Base-by-base conservation (phyloP, 768 basidiomycete species). In the Agaricus sinodeliciosus region DNA sequence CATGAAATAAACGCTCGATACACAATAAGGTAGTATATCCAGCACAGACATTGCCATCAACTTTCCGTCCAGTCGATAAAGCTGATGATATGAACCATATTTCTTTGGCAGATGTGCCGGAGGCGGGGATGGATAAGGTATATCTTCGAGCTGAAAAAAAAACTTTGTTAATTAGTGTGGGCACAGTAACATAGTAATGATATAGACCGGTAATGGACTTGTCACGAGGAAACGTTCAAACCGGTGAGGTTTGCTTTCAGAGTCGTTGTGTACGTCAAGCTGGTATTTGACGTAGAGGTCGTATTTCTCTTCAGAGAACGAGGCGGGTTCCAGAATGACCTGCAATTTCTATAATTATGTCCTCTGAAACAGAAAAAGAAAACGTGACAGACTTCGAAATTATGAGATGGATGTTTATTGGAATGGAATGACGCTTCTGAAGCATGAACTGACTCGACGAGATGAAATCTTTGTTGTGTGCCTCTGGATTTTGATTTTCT, bases 41-140 rank as follows among this genome's bases (percentile, higher is more conserved):
- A 98, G 72, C 26, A 98, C 90, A 4, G 82, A 85, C 63, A 98
- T 73, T 0, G 90, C 96, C 47, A 96, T 78, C 9, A 97, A 74
- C 62, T 83, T 66, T 3, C 83, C 89, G 60, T 97, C 87, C 22
- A 97, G 65, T 55, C 81, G 77, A 63, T 95, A 96, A 41, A 92
- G 69, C 59, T 93, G 92, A 62, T 98, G 95, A 66, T 92, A 90
- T 19, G 90, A 87, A n/a, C 95, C 95, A 66, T 92, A 97, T 13
- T 79, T 68, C n/a, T 55, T 62, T 0, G 94, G 93, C 9, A 95
- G 74, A 60, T 85, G 76, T 2, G 55, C 52, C 15, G 83, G 80
- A 0, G 75, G 76, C 0, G 65, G 47, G 1, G 62, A 66, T 4
- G 68, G 52, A 63, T 87, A 92, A 13, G 74, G 75, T 59, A 89